phyloP scores from a whole-genome alignment of 208 protist species.

The Jaenimonas drosophilae region DNA sequence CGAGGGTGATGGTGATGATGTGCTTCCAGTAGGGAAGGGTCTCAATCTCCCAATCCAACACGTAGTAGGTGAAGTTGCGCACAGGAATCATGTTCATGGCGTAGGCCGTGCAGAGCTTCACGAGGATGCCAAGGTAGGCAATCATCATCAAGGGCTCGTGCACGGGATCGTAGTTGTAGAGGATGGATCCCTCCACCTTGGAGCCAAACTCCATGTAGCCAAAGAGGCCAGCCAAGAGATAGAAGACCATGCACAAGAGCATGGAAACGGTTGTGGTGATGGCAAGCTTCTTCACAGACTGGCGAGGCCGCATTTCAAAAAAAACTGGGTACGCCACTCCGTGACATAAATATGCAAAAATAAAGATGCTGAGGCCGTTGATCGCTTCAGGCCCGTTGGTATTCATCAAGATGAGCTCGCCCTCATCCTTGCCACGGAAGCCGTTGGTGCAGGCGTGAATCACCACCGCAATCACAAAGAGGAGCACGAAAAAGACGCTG shows the following conservation, averaged over 20 bases:
- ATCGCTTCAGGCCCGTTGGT: constrained; percentile 38
- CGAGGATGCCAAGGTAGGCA: constrained; percentile 51
- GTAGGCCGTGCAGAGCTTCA: constrained; percentile 53
- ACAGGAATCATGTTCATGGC: constrained; percentile 53
- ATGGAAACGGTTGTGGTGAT: constrained; percentile 27
- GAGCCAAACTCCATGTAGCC: constrained; percentile 72
- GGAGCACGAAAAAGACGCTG: constrained; percentile 45
- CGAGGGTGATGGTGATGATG: constrained; percentile 8
- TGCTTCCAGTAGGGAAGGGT: constrained; percentile 61
- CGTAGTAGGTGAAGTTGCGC: constrained; percentile 52
- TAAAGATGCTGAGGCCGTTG: constrained; percentile 50
- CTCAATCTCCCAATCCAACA: constrained; percentile 33
- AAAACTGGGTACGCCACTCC: constrained; percentile 42
- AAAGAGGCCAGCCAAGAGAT: constrained; percentile 50
- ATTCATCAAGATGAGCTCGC: constrained; percentile 23
- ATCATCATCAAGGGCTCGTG: constrained; percentile 53
- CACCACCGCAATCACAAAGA: constrained; percentile 50
- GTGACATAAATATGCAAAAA: constrained; percentile 68
- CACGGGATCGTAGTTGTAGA: constrained; percentile 49
- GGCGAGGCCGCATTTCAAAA: constrained; percentile 28
- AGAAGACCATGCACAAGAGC: constrained; percentile 53
- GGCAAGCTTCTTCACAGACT: constrained; percentile 34
- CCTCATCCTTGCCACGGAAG: constrained; percentile 19
- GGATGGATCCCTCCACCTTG: constrained; percentile 22
- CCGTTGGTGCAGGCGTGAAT: constrained; percentile 37